These are phyloP conservation scores for Syzygium jambos DNA, from an alignment of 345 rosid genomes.

Conservation along the genomic window DNA sequence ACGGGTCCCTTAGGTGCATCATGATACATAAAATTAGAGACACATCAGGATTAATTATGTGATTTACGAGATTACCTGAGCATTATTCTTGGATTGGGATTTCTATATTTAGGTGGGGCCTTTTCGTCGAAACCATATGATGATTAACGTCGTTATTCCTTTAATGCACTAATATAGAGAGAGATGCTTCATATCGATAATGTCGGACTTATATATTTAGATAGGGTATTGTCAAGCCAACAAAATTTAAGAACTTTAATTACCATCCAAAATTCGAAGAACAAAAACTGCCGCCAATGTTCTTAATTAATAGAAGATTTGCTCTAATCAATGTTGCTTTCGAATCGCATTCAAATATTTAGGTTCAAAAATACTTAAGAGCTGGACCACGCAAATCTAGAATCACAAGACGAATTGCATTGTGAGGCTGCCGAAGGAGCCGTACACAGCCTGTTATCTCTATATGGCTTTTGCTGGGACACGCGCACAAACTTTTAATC, in stretches of 20 bases:
- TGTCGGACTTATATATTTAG: too few relatives aligned
- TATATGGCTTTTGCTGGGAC: not conserved
- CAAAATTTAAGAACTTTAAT: too few relatives aligned
- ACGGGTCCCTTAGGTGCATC: too few relatives aligned
- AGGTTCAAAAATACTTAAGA: slow-evolving; percentile 3
- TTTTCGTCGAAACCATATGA: too few relatives aligned
- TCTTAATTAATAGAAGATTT: too few relatives aligned
- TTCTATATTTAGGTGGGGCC: too few relatives aligned
- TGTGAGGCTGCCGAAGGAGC: not conserved
- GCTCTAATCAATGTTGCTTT: slow-evolving; percentile 3
- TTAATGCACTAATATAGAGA: not conserved
- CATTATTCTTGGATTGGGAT: too few relatives aligned
- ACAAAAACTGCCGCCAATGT: not conserved
- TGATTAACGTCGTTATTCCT: too few relatives aligned
- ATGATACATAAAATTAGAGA: too few relatives aligned
- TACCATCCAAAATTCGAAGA: not conserved
- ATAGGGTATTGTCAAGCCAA: too few relatives aligned
- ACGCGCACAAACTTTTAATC: not conserved
- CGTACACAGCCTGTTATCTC: not conserved
- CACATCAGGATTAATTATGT: not conserved
- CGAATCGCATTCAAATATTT: not conserved
- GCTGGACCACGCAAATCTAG: not conserved
- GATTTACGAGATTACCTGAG: not conserved
- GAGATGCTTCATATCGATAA: too few relatives aligned
- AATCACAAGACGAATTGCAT: not conserved